Evolutionary conservation across 164 flowering plant genomes (phyloP).

Genomic region (Magnolia kwangsiensis): DNA sequence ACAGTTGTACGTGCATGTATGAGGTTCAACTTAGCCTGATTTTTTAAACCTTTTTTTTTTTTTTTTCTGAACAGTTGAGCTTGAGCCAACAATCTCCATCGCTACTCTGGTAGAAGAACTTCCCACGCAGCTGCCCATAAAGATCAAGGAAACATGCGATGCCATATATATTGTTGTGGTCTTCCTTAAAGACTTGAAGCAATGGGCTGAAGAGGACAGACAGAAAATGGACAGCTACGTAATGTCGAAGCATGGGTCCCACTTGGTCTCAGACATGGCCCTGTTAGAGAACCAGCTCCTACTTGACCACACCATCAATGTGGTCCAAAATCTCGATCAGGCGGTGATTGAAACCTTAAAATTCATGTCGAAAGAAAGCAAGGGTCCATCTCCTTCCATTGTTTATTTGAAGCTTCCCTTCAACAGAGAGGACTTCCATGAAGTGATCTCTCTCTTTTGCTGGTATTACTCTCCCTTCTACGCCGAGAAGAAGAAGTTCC

Average conservation of each 20-base stretch:
- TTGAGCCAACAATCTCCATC: too few relatives aligned
- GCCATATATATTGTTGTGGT: slow-evolving; percentile 13
- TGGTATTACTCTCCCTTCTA: slow-evolving; percentile 16
- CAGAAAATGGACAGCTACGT: background rate
- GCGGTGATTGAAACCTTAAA: background rate
- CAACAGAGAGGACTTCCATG: background rate
- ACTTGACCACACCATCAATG: background rate
- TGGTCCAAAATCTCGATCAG: background rate
- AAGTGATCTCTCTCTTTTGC: slow-evolving; percentile 3
- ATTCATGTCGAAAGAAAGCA: background rate
- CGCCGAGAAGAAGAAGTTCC: background rate
- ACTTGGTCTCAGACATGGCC: slow-evolving; percentile 4
- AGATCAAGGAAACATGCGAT: background rate
- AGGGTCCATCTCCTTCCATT: background rate
- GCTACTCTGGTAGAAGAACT: too few relatives aligned
- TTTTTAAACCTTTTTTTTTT: too few relatives aligned
- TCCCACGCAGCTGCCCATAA: background rate
- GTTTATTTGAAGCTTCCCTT: background rate
- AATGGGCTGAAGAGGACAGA: background rate
- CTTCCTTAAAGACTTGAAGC: slow-evolving; percentile 8
- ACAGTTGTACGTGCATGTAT: too few relatives aligned
- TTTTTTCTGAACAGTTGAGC: background rate
- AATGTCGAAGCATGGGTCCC: background rate
- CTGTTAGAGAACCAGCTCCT: slow-evolving; percentile 12
- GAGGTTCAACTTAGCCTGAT: background rate